Base-by-base conservation (phyloP, 768 basidiomycete species). In the Trametes gibbosa region DNA sequence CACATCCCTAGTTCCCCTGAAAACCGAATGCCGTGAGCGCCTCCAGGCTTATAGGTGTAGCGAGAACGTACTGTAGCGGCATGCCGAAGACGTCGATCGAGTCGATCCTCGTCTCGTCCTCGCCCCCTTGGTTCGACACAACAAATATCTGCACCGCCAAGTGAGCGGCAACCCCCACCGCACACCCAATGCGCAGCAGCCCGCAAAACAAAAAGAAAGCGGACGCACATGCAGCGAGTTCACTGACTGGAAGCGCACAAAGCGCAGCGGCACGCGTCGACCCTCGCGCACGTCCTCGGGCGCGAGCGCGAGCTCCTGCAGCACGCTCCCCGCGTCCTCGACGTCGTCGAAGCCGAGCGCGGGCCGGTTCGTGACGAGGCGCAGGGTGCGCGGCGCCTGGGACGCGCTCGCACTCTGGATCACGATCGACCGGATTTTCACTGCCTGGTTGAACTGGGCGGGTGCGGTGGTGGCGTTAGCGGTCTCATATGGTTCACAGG, bases 191-290 rank as follows among this genome's bases (percentile, higher is more conserved):
- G n/a, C n/a, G n/a, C n/a, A n/a, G n/a, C n/a, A n/a, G n/a, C n/a
- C n/a, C n/a, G n/a, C n/a, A 12, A 17, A 10, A 25, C 24, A 3
- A 40, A 16, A 37, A 56, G 10, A 62, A 21, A 35, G n/a, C 12
- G 56, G 40, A 74, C 83, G 63, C 63, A 88, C 89, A 69, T 87
- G 84, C 25, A 91, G 69, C 48, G 79, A 82, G 58, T 80, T 87
- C 56, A 90, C 86, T 19, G 70, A 73, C 74, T 88, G 88, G 70
- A 92, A 90, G 32, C 85, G 77, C 16, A 90, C 89, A 65, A 79
- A 85, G 55, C 84, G 79, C 64, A 91, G 70, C 16, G 76, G 63
- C 42, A 89, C 75, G 43, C 69, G 75, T 21, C 77, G 78, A 25
- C 82, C 82, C 41, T 79, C 72, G 42, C 65, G 69, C 17, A 79